phyloP scores from a whole-genome alignment of 2,329 filamentous ascomycete species.

The Passalora sequoiae region DNA sequence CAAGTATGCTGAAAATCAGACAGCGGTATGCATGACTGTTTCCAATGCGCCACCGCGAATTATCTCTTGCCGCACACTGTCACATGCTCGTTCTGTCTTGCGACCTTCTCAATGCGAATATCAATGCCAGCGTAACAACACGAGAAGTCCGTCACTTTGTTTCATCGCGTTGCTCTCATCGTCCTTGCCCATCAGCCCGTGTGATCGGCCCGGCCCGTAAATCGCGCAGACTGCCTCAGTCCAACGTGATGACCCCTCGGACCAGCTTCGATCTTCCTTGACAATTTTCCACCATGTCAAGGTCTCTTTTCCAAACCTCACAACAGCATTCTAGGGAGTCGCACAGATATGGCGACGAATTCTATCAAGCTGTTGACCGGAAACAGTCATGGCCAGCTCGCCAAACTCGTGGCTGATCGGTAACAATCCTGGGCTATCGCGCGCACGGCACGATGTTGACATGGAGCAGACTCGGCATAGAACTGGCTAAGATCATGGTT shows the following conservation, averaged over 20 bases:
- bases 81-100: not conserved
- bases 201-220: too few species aligned
- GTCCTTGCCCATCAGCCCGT: too few species aligned
- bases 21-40: constrained; percentile 9
- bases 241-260: too few species aligned
- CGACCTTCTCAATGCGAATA: too few species aligned
- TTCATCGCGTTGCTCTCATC: too few species aligned
- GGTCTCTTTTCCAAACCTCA: too few species aligned
- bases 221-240: too few species aligned
- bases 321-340: too few species aligned
- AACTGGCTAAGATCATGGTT: constrained; percentile 72
- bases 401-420: constrained; percentile 64
- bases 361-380: constrained; percentile 70
- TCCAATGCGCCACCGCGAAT: constrained; percentile 18
- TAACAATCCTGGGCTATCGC: constrained; percentile 32
- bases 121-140: too few species aligned
- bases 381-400: constrained; percentile 68
- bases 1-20: constrained; percentile 4
- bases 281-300: constrained; percentile 21
- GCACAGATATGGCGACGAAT: constrained; percentile 59
- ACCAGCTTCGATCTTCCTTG: constrained; percentile 1
- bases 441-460: constrained; percentile 4
- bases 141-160: too few species aligned
- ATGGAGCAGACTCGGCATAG: constrained; percentile 61
- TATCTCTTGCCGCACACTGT: constrained; percentile 5